These are phyloP conservation scores for Paradendryphiella salina DNA, from an alignment of 2,329 filamentous ascomycete species.

Conservation along the genomic window DNA sequence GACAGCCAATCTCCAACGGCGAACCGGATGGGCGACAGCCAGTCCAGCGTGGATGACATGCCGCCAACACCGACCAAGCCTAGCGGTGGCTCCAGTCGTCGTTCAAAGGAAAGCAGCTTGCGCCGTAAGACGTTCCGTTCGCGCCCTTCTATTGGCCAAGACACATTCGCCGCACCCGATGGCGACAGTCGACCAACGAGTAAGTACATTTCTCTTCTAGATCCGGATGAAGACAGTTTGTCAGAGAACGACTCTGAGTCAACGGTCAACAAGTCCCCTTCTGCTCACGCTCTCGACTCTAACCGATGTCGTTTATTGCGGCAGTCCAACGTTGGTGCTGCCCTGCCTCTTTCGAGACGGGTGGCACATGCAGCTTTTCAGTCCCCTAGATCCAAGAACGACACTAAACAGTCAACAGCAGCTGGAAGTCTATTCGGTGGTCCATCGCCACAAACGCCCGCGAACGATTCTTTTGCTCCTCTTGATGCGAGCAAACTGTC, in stretches of 20 bases:
- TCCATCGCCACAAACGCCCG: constrained; percentile 72
- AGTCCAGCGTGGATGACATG: constrained; percentile 68
- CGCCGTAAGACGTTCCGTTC: constrained; percentile 54
- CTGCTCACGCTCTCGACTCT: constrained; percentile 38
- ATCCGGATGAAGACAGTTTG: constrained; percentile 39
- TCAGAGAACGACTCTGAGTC: constrained; percentile 43
- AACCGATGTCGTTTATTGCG: constrained; percentile 47
- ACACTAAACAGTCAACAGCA: constrained; percentile 52
- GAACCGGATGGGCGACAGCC: constrained; percentile 57
- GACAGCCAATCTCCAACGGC: constrained; percentile 60
- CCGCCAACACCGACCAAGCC: constrained; percentile 95
- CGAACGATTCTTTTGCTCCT: constrained; percentile 71
- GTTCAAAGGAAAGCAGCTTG: constrained; percentile 56
- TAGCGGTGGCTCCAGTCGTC: constrained; percentile 49
- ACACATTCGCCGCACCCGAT: constrained; percentile 52
- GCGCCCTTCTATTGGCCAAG: constrained; percentile 51
- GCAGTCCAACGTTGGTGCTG: constrained; percentile 43
- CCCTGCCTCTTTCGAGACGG: constrained; percentile 49
- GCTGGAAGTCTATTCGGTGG: constrained; percentile 60
- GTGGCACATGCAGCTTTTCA: constrained; percentile 24
- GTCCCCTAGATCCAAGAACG: constrained; percentile 1
- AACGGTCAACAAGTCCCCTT: constrained; percentile 31
- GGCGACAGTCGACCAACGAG: constrained; percentile 35
- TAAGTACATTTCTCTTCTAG: constrained; percentile 41
- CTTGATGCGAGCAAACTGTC: constrained; percentile 82